Evolutionary conservation across 2,329 filamentous ascomycete species (phyloP), one percentile per base, ranked within the genome.

Genomic region (Epichloe brachyelytri): DNA sequence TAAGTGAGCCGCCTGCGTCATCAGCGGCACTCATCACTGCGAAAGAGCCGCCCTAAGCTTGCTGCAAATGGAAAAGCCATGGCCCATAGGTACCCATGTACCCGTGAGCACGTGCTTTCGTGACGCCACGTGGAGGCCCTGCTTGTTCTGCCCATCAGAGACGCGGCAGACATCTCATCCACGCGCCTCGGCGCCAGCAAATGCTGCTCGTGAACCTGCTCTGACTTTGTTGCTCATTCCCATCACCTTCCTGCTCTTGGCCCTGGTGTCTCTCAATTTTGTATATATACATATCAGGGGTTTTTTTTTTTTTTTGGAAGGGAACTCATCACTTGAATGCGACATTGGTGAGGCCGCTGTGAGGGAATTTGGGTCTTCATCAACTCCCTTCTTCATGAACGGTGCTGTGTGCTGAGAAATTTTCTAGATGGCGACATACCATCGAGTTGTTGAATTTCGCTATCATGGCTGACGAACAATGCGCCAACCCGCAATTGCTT

Each of bases 401-500:
- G 26, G n/a, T 14, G 40, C 40, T 48, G 38, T 19, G 26, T 36
- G 33, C 41, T 20, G 40, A 44, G 36, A 17, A 45, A 15, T 20
- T 2, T 22, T 11, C 22, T 46, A 20, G 10, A 46, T 43, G 48
- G 36, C n/a, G 4, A 39, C 11, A 2, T 4, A 20, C 20, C 39
- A 17, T 15, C 33, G 30, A 49, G 19, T 3, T 12, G 12, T 14
- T 19, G 17, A 19, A 26, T 5, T 10, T 44, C 3, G 34, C 20
- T 6, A 37, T 14, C 45, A 58, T 56, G 54, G 48, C 53, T 26
- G 64, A 63, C 37, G 50, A 68, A 33, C 67, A 71, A 30, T 83
- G 78, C 56, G 76, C 80, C 15, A 93, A 93, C 59, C 82, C 86
- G 5, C 72, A 87, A 40, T 74, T 88, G 8, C 73, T 90, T 11